A percentile compares a stretch with the other conserved stretches of the same genome.
These are phyloP conservation scores for Tephrocybe sp. DNA, from an alignment of 768 basidiomycete species.

Conservation along the genomic window DNA sequence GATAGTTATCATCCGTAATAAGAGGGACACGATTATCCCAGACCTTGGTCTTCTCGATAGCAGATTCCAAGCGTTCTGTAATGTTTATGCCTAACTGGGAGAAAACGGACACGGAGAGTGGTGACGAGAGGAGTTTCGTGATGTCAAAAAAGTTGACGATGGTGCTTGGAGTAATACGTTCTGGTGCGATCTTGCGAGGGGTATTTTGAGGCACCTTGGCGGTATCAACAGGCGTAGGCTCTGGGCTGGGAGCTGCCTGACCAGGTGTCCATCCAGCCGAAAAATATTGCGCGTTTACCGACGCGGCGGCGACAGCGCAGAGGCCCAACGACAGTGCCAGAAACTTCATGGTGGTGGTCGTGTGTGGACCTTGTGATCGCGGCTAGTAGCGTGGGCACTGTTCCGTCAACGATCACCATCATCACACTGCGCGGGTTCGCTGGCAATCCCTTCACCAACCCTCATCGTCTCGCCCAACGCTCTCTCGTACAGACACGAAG, in stretches of 20 bases:
- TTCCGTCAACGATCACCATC: conserved; percentile 3
- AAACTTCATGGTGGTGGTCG: conserved; percentile 50
- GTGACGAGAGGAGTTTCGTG: conserved; percentile 45
- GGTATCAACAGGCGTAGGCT: conserved; percentile 16
- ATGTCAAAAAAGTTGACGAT: conserved; percentile 34
- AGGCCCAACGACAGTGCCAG: conserved; percentile 30
- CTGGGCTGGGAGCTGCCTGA: conserved; percentile 42
- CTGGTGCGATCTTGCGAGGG: conserved; percentile 16
- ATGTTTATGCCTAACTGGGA: conserved; percentile 67
- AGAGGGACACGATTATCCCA: conserved; percentile 79
- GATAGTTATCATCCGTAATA: conserved; percentile 81
- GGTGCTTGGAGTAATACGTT: conserved; percentile 13
- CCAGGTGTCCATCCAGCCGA: conserved; percentile 82
- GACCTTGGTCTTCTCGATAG: conserved; percentile 27
- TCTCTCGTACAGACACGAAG: neutral
- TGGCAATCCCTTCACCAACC: neutral
- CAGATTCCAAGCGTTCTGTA: conserved; percentile 46
- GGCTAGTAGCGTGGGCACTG: neutral
- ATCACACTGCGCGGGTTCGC: neutral
- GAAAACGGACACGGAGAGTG: conserved; percentile 54
- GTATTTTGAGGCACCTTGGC: conserved; percentile 19
- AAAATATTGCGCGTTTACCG: conserved; percentile 66
- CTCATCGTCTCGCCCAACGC: neutral
- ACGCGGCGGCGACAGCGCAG: conserved; percentile 34
- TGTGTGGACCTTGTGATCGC: conserved; percentile 4